These are phyloP conservation scores for Alternaria angustiovoidea DNA, from an alignment of 2,329 filamentous ascomycete species.

Conservation along the genomic window DNA sequence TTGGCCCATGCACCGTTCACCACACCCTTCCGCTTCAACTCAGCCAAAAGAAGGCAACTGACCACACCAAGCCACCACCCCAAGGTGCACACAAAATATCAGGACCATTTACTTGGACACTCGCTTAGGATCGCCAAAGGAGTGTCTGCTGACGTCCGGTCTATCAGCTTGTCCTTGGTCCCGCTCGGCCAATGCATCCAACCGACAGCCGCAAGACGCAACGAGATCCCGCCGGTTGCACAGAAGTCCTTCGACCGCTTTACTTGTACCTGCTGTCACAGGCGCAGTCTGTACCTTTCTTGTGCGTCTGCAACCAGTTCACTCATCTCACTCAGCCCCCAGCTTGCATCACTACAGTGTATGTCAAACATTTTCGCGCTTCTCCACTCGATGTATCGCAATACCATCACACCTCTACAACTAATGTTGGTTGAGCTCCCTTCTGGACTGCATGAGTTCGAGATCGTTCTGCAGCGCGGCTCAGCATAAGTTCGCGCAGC, in stretches of 20 bases:
- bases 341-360: neutral
- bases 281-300: neutral
- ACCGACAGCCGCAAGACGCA: neutral
- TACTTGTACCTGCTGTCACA: conserved; percentile 1
- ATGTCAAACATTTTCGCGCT: neutral
- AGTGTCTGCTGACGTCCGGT: neutral
- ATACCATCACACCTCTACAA: neutral
- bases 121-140: neutral
- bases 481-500: conserved; percentile 23
- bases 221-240: neutral
- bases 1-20: conserved; percentile 8
- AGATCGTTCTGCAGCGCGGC: conserved; percentile 7
- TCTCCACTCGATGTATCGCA: neutral
- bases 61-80: conserved; percentile 6
- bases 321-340: neutral
- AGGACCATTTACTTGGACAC: neutral
- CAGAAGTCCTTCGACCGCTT: neutral
- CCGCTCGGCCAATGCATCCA: neutral
- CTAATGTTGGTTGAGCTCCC: neutral
- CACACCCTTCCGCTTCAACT: neutral
- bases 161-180: conserved; percentile 6
- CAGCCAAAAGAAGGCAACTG: conserved; percentile 18
- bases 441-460: neutral
- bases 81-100: neutral
- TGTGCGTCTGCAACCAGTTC: neutral